Evolutionary conservation across 1,284 basidiomycete species (phyloP).

Genomic region (Moesziomyces globuligerus): DNA sequence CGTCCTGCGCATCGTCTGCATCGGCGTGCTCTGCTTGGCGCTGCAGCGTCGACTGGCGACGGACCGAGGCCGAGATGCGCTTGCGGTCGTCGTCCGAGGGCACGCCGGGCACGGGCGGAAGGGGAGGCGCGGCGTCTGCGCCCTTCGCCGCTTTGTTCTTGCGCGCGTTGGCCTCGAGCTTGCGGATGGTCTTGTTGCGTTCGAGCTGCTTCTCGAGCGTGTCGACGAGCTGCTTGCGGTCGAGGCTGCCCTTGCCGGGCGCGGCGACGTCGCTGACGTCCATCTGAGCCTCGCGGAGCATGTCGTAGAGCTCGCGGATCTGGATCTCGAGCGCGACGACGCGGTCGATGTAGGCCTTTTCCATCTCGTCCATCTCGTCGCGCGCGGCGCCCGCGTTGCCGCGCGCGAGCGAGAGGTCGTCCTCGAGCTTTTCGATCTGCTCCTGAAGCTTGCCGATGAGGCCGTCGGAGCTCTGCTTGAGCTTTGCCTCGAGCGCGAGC

Average conservation of each 20-base stretch:
- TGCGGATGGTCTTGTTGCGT: constrained; percentile 65
- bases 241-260: constrained; percentile 53
- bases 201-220: constrained; percentile 67
- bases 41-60: constrained; percentile 39
- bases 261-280: constrained; percentile 69
- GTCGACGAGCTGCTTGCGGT: constrained; percentile 72
- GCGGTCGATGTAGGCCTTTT: constrained; percentile 83
- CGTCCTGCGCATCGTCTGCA: constrained; percentile 14
- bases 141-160: constrained; percentile 37
- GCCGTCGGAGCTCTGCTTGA: constrained; percentile 82
- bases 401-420: constrained; percentile 81
- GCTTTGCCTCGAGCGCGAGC: constrained; percentile 77
- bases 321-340: constrained; percentile 89
- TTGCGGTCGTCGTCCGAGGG: constrained; percentile 45
- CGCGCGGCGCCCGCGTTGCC: constrained; percentile 73
- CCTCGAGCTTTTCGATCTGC: constrained; percentile 79
- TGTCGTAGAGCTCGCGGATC: constrained; percentile 90
- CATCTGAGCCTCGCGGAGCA: constrained; percentile 81
- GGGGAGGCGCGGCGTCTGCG: constrained; percentile 10
- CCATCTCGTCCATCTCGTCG: constrained; percentile 80
- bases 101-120: constrained; percentile 10
- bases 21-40: constrained; percentile 7
- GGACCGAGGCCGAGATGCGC: constrained; percentile 48
- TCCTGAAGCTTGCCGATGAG: constrained; percentile 83
- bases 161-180: constrained; percentile 65